These are phyloP conservation scores for Akanthomyces lecanii DNA, from an alignment of 2,329 filamentous ascomycete species.

Conservation along the genomic window DNA sequence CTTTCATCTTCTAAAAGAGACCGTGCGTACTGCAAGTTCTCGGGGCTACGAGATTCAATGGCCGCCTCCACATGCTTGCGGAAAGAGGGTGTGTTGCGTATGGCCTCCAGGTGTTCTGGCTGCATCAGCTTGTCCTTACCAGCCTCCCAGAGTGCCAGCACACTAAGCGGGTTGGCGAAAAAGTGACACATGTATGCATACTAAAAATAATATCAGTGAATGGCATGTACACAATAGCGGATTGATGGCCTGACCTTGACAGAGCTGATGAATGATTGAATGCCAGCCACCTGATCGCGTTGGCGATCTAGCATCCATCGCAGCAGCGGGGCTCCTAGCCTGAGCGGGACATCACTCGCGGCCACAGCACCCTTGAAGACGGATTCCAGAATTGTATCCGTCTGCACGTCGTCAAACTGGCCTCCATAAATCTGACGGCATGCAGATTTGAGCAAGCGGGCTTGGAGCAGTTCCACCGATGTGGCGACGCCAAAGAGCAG, in stretches of 20 bases:
- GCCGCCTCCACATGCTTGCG: slow-evolving; percentile 47
- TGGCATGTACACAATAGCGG: background rate
- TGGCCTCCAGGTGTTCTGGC: slow-evolving; percentile 59
- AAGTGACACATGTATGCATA: slow-evolving; percentile 86
- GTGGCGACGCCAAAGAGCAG: slow-evolving; percentile 77
- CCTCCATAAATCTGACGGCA: slow-evolving; percentile 64
- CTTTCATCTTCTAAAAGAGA: slow-evolving; percentile 57
- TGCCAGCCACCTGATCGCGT: slow-evolving; percentile 70
- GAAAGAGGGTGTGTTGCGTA: slow-evolving; percentile 68
- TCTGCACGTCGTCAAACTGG: slow-evolving; percentile 74
- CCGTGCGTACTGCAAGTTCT: slow-evolving; percentile 39
- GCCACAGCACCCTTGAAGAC: slow-evolving; percentile 65
- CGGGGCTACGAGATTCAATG: slow-evolving; percentile 39
- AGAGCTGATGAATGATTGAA: slow-evolving; percentile 66
- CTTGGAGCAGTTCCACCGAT: slow-evolving; percentile 74
- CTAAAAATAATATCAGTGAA: slow-evolving; percentile 33
- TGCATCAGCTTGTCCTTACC: slow-evolving; percentile 41
- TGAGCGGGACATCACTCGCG: slow-evolving; percentile 50
- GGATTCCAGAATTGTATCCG: slow-evolving; percentile 65
- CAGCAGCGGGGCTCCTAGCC: slow-evolving; percentile 61
- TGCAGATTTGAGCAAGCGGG: slow-evolving; percentile 64
- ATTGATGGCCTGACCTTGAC: slow-evolving; percentile 49
- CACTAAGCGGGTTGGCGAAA: slow-evolving; percentile 70
- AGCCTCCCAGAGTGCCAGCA: slow-evolving; percentile 46
- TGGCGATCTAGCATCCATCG: slow-evolving; percentile 65